Conservation (phyloP, 2,329 filamentous ascomycete species). For the Cordyceps javanica region DNA sequence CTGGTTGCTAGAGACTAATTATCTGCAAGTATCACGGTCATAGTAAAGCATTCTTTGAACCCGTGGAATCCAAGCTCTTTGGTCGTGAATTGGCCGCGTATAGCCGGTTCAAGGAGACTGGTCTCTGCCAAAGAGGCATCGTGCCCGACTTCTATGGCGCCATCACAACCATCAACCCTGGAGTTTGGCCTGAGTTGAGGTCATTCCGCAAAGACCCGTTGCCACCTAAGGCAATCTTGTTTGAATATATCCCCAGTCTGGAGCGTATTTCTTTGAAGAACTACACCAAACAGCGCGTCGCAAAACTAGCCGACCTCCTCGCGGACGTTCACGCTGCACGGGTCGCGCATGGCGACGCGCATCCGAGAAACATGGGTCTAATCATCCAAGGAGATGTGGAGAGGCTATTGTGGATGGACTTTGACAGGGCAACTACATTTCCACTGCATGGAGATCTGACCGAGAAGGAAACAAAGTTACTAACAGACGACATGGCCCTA, state of each 20-base stretch:
- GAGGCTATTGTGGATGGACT: conserved; percentile 2
- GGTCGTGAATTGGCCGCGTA: background rate
- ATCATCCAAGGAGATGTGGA: background rate
- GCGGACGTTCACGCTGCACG: background rate
- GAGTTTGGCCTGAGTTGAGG: background rate
- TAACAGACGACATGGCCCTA: background rate
- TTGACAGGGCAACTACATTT: background rate
- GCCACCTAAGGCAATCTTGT: background rate
- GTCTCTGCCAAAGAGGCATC: background rate
- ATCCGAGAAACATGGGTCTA: background rate
- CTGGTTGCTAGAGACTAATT: background rate
- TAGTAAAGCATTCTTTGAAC: background rate
- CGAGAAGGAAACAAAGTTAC: background rate
- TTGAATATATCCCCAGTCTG: conserved; percentile 4
- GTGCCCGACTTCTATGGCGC: conserved; percentile 5
- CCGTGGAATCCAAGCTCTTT: background rate
- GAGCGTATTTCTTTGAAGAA: background rate
- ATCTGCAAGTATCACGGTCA: background rate
- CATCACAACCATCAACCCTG: background rate
- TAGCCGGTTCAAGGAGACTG: background rate
- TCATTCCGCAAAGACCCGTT: background rate
- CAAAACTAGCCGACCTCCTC: background rate
- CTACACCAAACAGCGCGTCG: background rate
- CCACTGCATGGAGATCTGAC: background rate
- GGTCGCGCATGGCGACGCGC: background rate